Evolutionary conservation across 164 flowering plant species (phyloP).

Genomic region (Dillenia suffruticosa): DNA sequence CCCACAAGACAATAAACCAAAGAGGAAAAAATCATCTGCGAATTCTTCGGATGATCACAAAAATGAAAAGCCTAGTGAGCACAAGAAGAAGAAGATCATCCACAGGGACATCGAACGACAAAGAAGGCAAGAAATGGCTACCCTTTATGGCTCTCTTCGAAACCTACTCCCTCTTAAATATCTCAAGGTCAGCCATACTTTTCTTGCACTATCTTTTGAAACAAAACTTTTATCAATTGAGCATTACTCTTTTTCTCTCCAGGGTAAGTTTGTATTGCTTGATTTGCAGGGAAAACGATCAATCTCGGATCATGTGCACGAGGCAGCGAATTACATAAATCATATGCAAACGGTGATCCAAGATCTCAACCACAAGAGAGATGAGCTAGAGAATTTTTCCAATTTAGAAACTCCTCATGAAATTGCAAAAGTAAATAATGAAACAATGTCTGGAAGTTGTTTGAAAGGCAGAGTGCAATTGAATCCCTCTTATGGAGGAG

Average conservation of each 20-base stretch:
- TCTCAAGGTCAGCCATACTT: slow-evolving; percentile 19
- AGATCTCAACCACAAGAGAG: slow-evolving; percentile 17
- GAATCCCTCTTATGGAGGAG: slow-evolving; percentile 10
- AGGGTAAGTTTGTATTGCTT: neutral
- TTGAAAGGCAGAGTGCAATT: slow-evolving; percentile 1
- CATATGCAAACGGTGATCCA: slow-evolving; percentile 18
- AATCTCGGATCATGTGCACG: slow-evolving; percentile 26
- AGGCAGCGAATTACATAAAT: slow-evolving; percentile 22
- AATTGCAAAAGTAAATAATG: neutral
- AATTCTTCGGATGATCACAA: neutral
- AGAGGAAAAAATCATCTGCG: neutral
- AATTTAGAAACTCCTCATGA: neutral
- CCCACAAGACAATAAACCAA: no score
- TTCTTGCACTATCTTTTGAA: no score
- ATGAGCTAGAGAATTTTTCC: slow-evolving; percentile 15
- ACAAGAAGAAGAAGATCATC: slow-evolving; percentile 21
- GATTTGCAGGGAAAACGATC: slow-evolving; percentile 30
- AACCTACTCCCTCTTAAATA: slow-evolving; percentile 23
- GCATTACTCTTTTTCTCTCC: neutral
- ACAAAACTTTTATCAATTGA: no score
- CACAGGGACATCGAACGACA: slow-evolving; percentile 30
- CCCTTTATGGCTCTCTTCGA: slow-evolving; percentile 21
- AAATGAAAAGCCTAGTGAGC: slow-evolving; percentile 7
- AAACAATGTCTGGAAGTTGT: neutral
- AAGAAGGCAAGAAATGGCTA: slow-evolving; percentile 41